These are phyloP conservation scores for Phaffomyces antillensis DNA, from an alignment of 805 yeast genomes.

Conservation along the genomic window DNA sequence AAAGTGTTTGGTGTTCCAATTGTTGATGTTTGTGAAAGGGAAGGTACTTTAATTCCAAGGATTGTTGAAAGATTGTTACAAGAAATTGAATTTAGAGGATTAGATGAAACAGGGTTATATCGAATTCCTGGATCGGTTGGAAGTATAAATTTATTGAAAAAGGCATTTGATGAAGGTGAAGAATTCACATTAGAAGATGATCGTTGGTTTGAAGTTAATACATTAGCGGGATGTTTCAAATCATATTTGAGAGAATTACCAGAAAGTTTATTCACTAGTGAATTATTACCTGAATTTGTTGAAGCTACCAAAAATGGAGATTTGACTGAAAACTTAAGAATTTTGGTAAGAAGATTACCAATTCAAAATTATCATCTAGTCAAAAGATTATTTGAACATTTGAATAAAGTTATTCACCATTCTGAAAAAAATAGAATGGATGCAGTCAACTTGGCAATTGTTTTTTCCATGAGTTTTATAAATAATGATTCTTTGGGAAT, in stretches of 20 bases:
- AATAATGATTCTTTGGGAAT: constrained; percentile 34
- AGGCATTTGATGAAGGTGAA: constrained; percentile 46
- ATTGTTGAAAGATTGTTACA: constrained; percentile 59
- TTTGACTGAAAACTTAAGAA: constrained; percentile 24
- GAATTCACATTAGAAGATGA: constrained; percentile 42
- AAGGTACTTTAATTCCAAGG: constrained; percentile 51
- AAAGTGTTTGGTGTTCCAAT: constrained; percentile 85
- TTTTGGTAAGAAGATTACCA: constrained; percentile 45
- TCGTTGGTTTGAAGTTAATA: constrained; percentile 72
- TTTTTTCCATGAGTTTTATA: constrained; percentile 62
- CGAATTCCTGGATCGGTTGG: constrained; percentile 64
- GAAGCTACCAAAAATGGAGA: constrained; percentile 30
- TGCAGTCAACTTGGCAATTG: constrained; percentile 84
- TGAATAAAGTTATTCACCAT: constrained; percentile 59
- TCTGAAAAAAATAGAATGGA: constrained; percentile 78
- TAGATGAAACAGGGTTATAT: constrained; percentile 87
- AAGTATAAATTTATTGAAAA: constrained; percentile 45
- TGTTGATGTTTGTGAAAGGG: constrained; percentile 66
- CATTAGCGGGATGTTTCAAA: constrained; percentile 84
- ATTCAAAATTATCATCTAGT: constrained; percentile 59
- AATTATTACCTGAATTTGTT: constrained; percentile 53
- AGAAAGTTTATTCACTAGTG: constrained; percentile 68
- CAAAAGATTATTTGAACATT: constrained; percentile 60
- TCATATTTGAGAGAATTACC: constrained; percentile 80
- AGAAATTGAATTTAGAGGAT: constrained; percentile 79